Evolutionary conservation across 2,329 filamentous ascomycete genomes (phyloP), one percentile per base, ranked within the genome.

Genomic region (Fusarium fujikuroi): DNA sequence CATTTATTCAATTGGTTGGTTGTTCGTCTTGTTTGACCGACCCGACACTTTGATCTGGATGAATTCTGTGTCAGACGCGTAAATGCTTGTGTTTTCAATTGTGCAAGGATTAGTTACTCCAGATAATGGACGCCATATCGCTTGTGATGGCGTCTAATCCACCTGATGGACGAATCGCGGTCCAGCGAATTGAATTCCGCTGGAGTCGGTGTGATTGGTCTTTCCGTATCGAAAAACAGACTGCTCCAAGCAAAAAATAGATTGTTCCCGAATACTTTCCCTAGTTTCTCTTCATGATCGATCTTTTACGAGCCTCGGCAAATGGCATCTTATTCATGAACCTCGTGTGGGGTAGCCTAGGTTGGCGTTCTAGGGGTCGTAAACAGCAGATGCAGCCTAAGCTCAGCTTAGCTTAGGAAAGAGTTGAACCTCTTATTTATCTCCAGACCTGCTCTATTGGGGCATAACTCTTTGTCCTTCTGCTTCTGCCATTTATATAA

Each of bases 281-380:
- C 30, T 32, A 14, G 30, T 32, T 32, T 32, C 11, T 42, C 34
- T 28, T 23, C 11, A 21, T 18, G 34, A 42, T 46, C 21, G 34
- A 36, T 37, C 16, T 25, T 61, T 62, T 36, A 62, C 46, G 65
- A 68, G 63, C 65, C 65, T 68, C 65, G 65, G 65, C 63, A 67
- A 67, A 37, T 43, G 25, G 23, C 21, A 34, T 30, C 40, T 40
- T 39, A 36, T 44, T 52, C 21, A 36, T 30, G 32, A 40, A 25
- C 32, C 28, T 37, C 11, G 34, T 34, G 63, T 47, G 46, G 65
- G 65, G 57, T 30, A 52, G 43, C 39, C 43, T 40, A 59, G 21
- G 47, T 34, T 49, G 32, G 32, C 50, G 39, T 34, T 54, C 54
- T 36, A 28, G 40, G 39, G 54, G 54, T 34, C 54, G 50, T 39